These are phyloP conservation scores for Linaria vulgaris DNA, from an alignment of 257 asterid species.

Conservation along the genomic window DNA sequence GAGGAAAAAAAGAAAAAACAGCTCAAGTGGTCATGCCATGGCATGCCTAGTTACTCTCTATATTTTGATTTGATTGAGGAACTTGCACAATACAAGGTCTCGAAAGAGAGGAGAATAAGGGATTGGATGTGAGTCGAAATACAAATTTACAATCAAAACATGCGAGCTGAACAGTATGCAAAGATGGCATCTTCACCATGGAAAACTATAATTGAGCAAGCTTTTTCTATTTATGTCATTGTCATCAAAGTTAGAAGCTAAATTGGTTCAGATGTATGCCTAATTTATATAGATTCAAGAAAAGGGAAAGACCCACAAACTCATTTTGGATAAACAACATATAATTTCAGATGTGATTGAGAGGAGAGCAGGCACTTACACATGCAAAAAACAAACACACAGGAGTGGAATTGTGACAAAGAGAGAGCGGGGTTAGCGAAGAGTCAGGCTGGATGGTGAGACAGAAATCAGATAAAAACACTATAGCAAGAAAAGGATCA, in stretches of 20 bases:
- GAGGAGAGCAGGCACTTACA: background rate
- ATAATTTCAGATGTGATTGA: background rate
- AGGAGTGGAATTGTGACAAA: background rate
- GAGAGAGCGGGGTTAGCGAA: conserved; percentile 10
- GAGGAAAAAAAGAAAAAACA: no score
- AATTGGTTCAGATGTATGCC: background rate
- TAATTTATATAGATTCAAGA: conserved; percentile 8
- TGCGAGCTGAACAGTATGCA: conserved; percentile 3
- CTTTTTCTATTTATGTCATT: background rate
- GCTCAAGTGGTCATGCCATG: no score
- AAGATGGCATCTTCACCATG: background rate
- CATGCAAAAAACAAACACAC: background rate
- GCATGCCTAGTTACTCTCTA: no score
- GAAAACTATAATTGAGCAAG: background rate
- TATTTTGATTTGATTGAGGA: no score
- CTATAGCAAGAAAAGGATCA: conserved; percentile 18
- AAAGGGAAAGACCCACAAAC: background rate
- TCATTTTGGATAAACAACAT: conserved; percentile 4
- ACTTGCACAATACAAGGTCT: no score
- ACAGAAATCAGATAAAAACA: background rate
- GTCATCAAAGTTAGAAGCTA: conserved; percentile 7
- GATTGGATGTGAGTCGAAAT: background rate
- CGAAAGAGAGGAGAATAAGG: background rate
- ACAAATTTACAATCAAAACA: background rate
- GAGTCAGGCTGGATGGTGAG: background rate